These are phyloP conservation scores for Monosporascus cannonballus DNA, from an alignment of 2,329 filamentous ascomycete genomes.

Conservation along the genomic window DNA sequence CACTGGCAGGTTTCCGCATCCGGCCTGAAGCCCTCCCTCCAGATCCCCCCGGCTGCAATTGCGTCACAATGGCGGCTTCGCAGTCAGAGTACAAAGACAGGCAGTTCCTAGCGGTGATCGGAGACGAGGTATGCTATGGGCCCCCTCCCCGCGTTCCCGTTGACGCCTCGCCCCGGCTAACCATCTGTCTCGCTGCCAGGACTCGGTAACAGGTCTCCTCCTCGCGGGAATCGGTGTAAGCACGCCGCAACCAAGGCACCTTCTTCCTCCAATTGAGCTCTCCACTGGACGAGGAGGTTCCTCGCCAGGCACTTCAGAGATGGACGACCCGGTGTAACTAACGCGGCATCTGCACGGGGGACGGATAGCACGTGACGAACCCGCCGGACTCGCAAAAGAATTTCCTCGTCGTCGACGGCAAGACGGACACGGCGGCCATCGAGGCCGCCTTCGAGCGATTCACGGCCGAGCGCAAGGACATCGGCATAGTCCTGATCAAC, in stretches of 20 bases:
- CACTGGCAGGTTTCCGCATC: neutral
- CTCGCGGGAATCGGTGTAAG: conserved; percentile 88
- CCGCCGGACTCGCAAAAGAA: conserved; percentile 91
- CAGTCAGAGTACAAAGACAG: conserved; percentile 70
- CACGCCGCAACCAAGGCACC: neutral
- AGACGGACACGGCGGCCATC: conserved; percentile 84
- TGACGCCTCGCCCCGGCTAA: conserved; percentile 1
- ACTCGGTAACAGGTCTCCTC: conserved; percentile 91
- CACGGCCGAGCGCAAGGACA: conserved; percentile 86
- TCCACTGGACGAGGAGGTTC: too few relatives aligned
- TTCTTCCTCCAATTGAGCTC: neutral
- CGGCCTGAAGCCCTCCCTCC: neutral
- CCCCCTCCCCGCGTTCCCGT: neutral
- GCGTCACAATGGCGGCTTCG: conserved; percentile 35
- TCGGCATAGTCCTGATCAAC: conserved; percentile 94
- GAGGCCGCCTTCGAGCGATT: conserved; percentile 87
- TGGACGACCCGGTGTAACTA: too few relatives aligned
- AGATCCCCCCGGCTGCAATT: conserved; percentile 2
- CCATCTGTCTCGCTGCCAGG: conserved; percentile 47
- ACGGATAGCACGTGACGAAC: conserved; percentile 73
- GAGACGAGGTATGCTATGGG: conserved; percentile 68
- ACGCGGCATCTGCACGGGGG: too few relatives aligned
- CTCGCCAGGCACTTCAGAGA: too few relatives aligned
- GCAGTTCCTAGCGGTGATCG: conserved; percentile 95
- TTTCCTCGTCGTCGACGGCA: conserved; percentile 91